Evolutionary conservation across 2,329 filamentous ascomycete species (phyloP), one percentile per base, ranked within the genome.

Genomic region (Verticillium nonalfalfae): DNA sequence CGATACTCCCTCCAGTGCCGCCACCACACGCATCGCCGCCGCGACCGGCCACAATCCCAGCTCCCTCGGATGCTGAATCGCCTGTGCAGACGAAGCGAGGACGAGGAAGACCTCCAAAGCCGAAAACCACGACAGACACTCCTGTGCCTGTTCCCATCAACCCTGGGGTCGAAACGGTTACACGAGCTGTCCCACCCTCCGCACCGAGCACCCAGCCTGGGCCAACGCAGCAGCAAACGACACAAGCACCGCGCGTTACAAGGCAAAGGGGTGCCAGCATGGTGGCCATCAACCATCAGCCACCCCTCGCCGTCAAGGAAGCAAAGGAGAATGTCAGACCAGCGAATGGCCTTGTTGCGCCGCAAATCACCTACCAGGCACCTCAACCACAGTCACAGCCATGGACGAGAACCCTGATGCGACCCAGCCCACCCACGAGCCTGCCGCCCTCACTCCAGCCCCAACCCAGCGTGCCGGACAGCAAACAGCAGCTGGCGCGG

Each of bases 291-390:
- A 34, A 59, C 18, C 54, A 21, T 45, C 39, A 56, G 7, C 52
- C 56, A 13, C 6, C 57, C 11, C 52, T 60, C 59, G 59, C 59
- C n/a, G 39, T 45, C 33, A 64, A 60, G 11, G 65, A 66, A 21
- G 60, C 64, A 14, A 69, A 68, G 52, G 68, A 69, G 15, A 67
- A 66, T 55, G 60, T 69, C 31, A 73, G 73, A 4, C 70, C 70
- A 7, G 72, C 75, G 15, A 70, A 74, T 62, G 58, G 58, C 40
- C 67, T 76, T 15, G 73, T 76, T 62, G 72, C 74, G 14, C 76
- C 75, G n/a, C 74, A 78, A 61, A 76, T 76, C 59, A 74, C 73
- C 36, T 76, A 78, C 61, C 75, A 77, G 59, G 71, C 73, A 2
- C 72, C 75, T 15, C 75, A 77, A 21, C 61, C 68, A n/a, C 66